Evolutionary conservation across 768 basidiomycete species (phyloP).

Genomic region (Macrolepiota fuliginosa): DNA sequence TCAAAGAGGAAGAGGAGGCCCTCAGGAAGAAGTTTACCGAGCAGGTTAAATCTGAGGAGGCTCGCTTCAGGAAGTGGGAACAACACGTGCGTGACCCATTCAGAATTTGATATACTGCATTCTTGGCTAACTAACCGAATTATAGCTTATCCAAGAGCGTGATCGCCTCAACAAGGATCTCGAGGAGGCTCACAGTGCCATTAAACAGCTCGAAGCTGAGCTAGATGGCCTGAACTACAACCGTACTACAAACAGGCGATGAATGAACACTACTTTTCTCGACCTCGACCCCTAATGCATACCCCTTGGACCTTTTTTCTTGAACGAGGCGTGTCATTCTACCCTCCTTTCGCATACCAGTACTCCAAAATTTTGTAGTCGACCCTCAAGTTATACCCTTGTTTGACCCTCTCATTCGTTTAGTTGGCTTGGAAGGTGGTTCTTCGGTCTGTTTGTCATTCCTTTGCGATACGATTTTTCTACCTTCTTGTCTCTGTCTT

Average conservation of each 20-base stretch:
- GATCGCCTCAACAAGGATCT: slow-evolving; percentile 99
- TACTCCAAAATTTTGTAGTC: slow-evolving; percentile 15
- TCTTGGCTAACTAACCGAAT: slow-evolving; percentile 15
- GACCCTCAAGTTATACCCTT: slow-evolving; percentile 4
- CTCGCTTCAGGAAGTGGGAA: slow-evolving; percentile 98
- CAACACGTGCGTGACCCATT: slow-evolving; percentile 71
- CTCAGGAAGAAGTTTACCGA: slow-evolving; percentile 98
- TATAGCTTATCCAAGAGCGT: slow-evolving; percentile 93
- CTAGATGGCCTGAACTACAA: slow-evolving; percentile 87
- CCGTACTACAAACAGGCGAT: slow-evolving; percentile 68
- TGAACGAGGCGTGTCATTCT: slow-evolving; percentile 2
- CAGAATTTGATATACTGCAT: slow-evolving; percentile 2
- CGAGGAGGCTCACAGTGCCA: slow-evolving; percentile 86
- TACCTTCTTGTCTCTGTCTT: background rate
- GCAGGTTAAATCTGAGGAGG: slow-evolving; percentile 98
- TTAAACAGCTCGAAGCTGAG: slow-evolving; percentile 89
- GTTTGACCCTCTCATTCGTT: background rate
- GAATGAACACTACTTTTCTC: slow-evolving; percentile 19
- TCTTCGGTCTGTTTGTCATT: background rate
- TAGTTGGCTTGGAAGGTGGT: background rate
- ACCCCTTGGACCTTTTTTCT: background rate
- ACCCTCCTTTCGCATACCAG: slow-evolving; percentile 6
- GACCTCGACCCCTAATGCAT: background rate
- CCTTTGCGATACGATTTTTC: slow-evolving; percentile 1
- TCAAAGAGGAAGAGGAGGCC: slow-evolving; percentile 98